Evolutionary conservation across 2,329 filamentous ascomycete genomes (phyloP), one percentile per base, ranked within the genome.

Genomic region (Stagonosporopsis rhizophila): DNA sequence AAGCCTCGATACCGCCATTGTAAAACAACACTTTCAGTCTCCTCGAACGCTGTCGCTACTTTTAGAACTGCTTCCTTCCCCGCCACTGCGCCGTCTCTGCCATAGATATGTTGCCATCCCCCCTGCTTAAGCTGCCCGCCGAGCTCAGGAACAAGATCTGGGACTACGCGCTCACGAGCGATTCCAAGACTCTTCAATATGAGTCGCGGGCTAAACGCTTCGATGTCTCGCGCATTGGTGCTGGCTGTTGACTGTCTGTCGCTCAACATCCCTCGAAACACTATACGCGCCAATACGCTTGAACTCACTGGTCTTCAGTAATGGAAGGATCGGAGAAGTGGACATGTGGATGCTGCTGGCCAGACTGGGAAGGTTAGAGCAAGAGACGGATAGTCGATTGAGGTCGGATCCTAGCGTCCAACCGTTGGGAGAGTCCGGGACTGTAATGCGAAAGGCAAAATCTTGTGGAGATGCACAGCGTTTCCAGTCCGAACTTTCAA

Each of bases 231-330:
- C 2, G 23, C 0, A 67, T 66, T 20, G 64, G 59, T 2, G 54
- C 59, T 3, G 62, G 0, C 48, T 69, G 7, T 14, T 62, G 14
- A 51, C 49, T 3, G 59, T 56, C 1, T 68, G 62, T 44, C 61
- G 60, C 32, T 55, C 44, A 3, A 40, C 61, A 1, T 57, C 54
- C 14, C 14, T 47, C 9, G 60, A 67, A 30, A 67, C 62, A 6
- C 46, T 30, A 9, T 55, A 59, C 28, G 19, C 62, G 15, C 58
- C 52, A 7, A 3, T 66, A 2, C 55, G 39, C 25, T n/a, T 60
- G 7, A 56, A 51, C 41, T 46, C 17, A 1, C 7, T 46, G 35
- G 41, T 42, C 6, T 37, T 50, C 40, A 28, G 25, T 15, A 2
- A 14, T n/a, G 6, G 6, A 2, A 35, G 19, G 25, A 6, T 20